These are phyloP conservation scores for Evernia prunastri DNA, from an alignment of 495 filamentous ascomycete genomes.

Conservation along the genomic window DNA sequence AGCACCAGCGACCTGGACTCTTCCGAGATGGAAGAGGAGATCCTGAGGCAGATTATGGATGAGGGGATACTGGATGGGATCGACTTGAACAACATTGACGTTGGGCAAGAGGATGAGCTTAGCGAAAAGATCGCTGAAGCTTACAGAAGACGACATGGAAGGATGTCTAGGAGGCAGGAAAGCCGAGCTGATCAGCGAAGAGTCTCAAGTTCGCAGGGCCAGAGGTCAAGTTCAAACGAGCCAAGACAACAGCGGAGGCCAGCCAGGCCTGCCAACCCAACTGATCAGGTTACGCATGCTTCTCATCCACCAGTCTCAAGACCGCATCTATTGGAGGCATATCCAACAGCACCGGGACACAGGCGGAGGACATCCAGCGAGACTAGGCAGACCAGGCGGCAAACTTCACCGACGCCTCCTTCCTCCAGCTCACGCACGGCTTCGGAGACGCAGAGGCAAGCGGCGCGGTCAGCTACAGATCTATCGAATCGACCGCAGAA, in stretches of 20 bases:
- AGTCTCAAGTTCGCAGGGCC: conserved; percentile 26
- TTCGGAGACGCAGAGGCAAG: conserved; percentile 37
- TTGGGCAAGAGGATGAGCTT: conserved; percentile 73
- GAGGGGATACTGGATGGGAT: conserved; percentile 82
- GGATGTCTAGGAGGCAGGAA: conserved; percentile 19
- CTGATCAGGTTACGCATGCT: conserved; percentile 32
- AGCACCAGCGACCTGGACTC: conserved; percentile 67
- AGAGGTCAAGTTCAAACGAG: conserved; percentile 26
- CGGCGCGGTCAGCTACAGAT: conserved; percentile 55
- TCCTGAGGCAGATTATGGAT: conserved; percentile 79
- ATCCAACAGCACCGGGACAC: conserved; percentile 36
- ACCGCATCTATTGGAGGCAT: conserved; percentile 48
- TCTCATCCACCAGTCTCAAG: conserved; percentile 49
- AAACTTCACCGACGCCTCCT: conserved; percentile 27
- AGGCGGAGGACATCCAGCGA: conserved; percentile 50
- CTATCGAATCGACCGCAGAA: conserved; percentile 41
- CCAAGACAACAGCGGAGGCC: conserved; percentile 30
- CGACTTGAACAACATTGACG: conserved; percentile 72
- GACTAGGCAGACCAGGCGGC: conserved; percentile 24
- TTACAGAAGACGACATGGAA: conserved; percentile 62
- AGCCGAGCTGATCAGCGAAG: conserved; percentile 6
- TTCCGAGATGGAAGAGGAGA: conserved; percentile 76
- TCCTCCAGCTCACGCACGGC: conserved; percentile 26
- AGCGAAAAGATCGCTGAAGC: conserved; percentile 84
- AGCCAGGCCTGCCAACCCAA: conserved; percentile 29